Conservation (phyloP, 176 grass and related monocot species). For the Echinochloa phyllopogon region DNA sequence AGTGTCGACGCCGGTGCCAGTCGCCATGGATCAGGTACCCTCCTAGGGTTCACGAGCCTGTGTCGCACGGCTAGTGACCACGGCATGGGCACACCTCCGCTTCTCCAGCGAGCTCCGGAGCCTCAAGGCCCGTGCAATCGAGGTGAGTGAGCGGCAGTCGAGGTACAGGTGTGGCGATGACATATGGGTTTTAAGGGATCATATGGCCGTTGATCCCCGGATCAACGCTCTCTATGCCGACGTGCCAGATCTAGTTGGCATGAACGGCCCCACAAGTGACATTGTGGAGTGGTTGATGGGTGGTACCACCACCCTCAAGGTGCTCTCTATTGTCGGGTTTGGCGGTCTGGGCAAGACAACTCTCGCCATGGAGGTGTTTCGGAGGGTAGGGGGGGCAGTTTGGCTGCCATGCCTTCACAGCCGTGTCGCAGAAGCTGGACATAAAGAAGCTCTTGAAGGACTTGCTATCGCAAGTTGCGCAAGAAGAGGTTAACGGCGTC, state of each 20-base stretch:
- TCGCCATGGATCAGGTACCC: background rate
- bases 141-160: conserved; percentile 23
- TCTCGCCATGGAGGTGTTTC: conserved; percentile 37
- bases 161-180: conserved; percentile 1
- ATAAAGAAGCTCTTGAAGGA: conserved; percentile 32
- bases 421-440: conserved; percentile 28
- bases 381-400: background rate
- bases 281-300: background rate
- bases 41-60: background rate
- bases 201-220: background rate
- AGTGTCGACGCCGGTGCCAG: background rate
- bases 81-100: background rate
- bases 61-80: background rate
- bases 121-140: conserved; percentile 2
- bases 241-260: background rate
- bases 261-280: background rate
- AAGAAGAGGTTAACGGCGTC: background rate
- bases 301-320: background rate
- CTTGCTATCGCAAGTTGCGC: conserved; percentile 13
- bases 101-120: conserved; percentile 7
- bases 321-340: conserved; percentile 25
- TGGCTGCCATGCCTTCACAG: background rate
- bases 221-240: conserved; percentile 14
- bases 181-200: background rate
- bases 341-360: conserved; percentile 35